Evolutionary conservation across 208 protist species (phyloP).

Genomic region (Acanthamoeba lenticulata): DNA sequence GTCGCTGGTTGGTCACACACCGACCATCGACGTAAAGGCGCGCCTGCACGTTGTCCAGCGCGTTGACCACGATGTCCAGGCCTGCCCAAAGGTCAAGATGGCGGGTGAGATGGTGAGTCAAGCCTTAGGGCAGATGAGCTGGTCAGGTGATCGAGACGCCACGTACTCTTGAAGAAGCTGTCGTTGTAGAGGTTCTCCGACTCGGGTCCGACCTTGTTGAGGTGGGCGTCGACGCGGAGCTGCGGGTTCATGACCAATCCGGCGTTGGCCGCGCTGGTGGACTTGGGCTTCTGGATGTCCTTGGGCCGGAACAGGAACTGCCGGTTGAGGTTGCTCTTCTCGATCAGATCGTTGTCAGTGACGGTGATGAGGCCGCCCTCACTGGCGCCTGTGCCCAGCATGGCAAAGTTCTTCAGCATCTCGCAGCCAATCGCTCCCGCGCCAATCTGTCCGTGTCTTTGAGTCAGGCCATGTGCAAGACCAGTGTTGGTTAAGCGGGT

Average conservation of each 20-base stretch:
- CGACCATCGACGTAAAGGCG: conserved; percentile 84
- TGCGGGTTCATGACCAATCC: conserved; percentile 95
- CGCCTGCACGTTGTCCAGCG: conserved; percentile 99
- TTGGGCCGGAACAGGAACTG: conserved; percentile 84
- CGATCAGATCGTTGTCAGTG: conserved; percentile 86
- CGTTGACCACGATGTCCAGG: conserved; percentile 96
- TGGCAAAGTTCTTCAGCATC: conserved; percentile 84
- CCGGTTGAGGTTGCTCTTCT: conserved; percentile 86
- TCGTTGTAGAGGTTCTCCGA: conserved; percentile 97
- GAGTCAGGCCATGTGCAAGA: neutral
- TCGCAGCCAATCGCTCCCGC: conserved; percentile 85
- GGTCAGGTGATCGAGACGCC: conserved; percentile 40
- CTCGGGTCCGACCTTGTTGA: conserved; percentile 91
- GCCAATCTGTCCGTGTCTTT: conserved; percentile 70
- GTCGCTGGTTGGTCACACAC: conserved; percentile 86
- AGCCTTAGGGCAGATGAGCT: neutral
- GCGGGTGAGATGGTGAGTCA: neutral
- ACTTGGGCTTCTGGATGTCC: conserved; percentile 91
- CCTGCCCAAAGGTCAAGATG: conserved; percentile 90
- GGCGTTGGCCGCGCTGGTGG: conserved; percentile 92
- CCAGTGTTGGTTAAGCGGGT: neutral
- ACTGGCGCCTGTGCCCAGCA: conserved; percentile 80
- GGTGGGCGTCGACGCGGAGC: conserved; percentile 84
- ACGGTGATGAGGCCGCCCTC: conserved; percentile 59
- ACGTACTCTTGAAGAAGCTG: conserved; percentile 94